Percentiles rank a stretch among this genome's conserved stretches.
Evolutionary conservation across 2,329 filamentous ascomycete genomes (phyloP).

Genomic region (Alternaria gansuensis): DNA sequence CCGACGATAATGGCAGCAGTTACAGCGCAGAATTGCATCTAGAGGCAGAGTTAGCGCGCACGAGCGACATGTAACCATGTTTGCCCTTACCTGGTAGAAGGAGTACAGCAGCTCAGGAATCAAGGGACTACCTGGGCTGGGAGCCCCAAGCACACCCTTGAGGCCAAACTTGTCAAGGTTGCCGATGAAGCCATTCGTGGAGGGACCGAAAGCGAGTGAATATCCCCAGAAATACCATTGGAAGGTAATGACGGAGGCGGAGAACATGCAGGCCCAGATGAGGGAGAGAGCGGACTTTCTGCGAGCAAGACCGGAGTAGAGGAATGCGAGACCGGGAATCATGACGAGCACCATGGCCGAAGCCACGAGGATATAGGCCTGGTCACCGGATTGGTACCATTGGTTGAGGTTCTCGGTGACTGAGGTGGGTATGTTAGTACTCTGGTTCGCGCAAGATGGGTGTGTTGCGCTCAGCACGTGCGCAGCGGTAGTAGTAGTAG

Average conservation of each 20-base stretch:
- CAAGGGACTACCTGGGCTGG: constrained; percentile 87
- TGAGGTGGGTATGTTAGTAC: constrained; percentile 53
- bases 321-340: constrained; percentile 94
- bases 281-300: constrained; percentile 96
- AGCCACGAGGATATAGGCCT: constrained; percentile 89
- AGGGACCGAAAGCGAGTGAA: constrained; percentile 87
- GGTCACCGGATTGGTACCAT: constrained; percentile 91
- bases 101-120: constrained; percentile 91
- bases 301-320: constrained; percentile 96
- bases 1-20: constrained; percentile 92
- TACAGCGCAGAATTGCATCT: constrained; percentile 98
- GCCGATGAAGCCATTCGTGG: constrained; percentile 90
- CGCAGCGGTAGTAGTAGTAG: not conserved
- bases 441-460: constrained; percentile 8
- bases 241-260: constrained; percentile 88
- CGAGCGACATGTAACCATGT: not conserved
- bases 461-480: constrained; percentile 35
- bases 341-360: constrained; percentile 95
- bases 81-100: constrained; percentile 81
- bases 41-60: constrained; percentile 25
- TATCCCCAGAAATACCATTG: constrained; percentile 99
- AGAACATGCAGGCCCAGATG: constrained; percentile 97
- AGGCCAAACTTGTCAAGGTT: constrained; percentile 89
- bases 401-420: constrained; percentile 90
- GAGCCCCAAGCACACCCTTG: constrained; percentile 79